Conservation (phyloP, 2,329 filamentous ascomycete species). For the Aspergillus ustus region DNA sequence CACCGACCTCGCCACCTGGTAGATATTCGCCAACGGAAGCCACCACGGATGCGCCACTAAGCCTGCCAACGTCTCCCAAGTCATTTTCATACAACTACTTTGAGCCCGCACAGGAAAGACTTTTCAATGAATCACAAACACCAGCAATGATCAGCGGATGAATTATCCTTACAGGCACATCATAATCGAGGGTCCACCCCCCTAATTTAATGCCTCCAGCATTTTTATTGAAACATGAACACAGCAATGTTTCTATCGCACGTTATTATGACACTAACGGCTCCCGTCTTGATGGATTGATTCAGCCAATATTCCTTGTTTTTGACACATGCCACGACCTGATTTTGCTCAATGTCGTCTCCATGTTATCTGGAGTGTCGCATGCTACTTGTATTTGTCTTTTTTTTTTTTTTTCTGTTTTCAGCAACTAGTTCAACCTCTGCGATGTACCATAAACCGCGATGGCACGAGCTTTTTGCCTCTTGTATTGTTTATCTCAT, state of each 20-base stretch:
- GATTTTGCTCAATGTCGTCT: not conserved
- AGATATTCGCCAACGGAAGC: conserved; percentile 13
- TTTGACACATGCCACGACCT: not conserved
- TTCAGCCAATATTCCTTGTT: not conserved
- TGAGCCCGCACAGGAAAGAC: conserved; percentile 45
- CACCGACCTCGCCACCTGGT: conserved; percentile 32
- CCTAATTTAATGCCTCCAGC: not conserved
- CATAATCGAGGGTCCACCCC: not conserved
- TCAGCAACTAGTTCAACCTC: conserved; percentile 25
- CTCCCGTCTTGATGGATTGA: not conserved
- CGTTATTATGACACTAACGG: not conserved
- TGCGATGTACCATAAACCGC: conserved; percentile 46
- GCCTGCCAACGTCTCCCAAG: conserved; percentile 41
- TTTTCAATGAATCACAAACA: conserved; percentile 52
- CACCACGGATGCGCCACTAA: conserved; percentile 11
- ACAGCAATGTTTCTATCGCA: not conserved
- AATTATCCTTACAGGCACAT: conserved; percentile 3
- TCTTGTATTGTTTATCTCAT: conserved; percentile 16
- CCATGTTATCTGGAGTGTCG: not conserved
- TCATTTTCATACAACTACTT: conserved; percentile 49
- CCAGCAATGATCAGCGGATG: conserved; percentile 48
- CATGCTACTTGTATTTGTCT: not conserved
- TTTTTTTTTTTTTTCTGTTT: conserved; percentile 2
- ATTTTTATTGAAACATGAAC: not conserved
- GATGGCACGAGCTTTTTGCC: conserved; percentile 18